Evolutionary conservation across 2,329 filamentous ascomycete species (phyloP).

Genomic region (Camptophora hylomeconis): DNA sequence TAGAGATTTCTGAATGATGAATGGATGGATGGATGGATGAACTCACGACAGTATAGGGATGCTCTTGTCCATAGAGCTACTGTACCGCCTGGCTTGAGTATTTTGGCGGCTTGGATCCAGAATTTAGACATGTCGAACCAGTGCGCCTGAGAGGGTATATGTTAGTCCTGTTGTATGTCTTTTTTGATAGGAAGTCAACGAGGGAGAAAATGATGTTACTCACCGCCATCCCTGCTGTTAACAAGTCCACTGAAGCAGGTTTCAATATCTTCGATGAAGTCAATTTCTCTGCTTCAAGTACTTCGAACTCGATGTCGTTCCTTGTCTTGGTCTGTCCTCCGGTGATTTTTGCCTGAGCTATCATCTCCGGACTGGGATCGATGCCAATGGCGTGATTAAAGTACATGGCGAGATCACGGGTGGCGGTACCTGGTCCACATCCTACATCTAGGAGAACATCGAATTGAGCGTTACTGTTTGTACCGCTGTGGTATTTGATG

Average conservation of each 20-base stretch:
- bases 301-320: too few relatives aligned
- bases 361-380: conserved; percentile 43
- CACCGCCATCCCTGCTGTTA: conserved; percentile 37
- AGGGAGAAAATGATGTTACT: too few relatives aligned
- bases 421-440: conserved; percentile 42
- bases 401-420: conserved; percentile 30
- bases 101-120: conserved; percentile 33
- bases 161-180: too few relatives aligned
- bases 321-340: too few relatives aligned
- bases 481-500: conserved; percentile 35
- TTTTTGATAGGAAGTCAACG: too few relatives aligned
- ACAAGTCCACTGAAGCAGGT: too few relatives aligned
- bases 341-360: conserved; percentile 31
- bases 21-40: conserved; percentile 17
- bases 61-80: conserved; percentile 39
- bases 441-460: conserved; percentile 40
- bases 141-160: too few relatives aligned
- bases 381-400: conserved; percentile 37
- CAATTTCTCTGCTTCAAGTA: too few relatives aligned
- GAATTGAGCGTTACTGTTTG: conserved; percentile 31
- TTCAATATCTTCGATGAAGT: too few relatives aligned
- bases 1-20: background rate
- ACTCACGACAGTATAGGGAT: too few relatives aligned
- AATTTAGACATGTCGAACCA: conserved; percentile 45
- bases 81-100: conserved; percentile 40